These are phyloP conservation scores for Plantago elongata DNA, from an alignment of 257 asterid genomes.

Conservation along the genomic window DNA sequence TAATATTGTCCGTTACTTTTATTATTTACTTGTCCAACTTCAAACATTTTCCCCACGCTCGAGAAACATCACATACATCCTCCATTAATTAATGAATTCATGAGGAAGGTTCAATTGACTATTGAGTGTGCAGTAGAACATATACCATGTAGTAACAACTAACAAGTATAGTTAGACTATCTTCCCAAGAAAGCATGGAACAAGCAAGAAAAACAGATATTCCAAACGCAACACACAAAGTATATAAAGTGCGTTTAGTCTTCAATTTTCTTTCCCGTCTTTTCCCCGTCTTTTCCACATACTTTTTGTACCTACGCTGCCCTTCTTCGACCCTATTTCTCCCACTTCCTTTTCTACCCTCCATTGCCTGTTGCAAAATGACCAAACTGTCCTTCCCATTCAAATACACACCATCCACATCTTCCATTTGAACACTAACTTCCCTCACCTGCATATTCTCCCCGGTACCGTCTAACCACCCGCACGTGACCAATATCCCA, in stretches of 20 bases:
- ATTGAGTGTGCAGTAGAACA: too few relatives aligned
- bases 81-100: too few relatives aligned
- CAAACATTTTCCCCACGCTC: too few relatives aligned
- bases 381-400: constrained; percentile 80
- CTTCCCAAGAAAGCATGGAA: constrained; percentile 23
- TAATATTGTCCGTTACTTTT: too few relatives aligned
- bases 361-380: constrained; percentile 53
- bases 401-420: constrained; percentile 71
- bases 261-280: constrained; percentile 52
- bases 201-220: constrained; percentile 41
- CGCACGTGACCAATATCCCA: constrained; percentile 61
- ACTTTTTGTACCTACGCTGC: constrained; percentile 38
- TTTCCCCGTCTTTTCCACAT: constrained; percentile 48
- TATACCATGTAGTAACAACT: too few relatives aligned
- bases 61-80: too few relatives aligned
- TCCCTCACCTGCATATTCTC: constrained; percentile 67
- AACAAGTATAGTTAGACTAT: neutral
- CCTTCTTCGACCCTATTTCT: constrained; percentile 38
- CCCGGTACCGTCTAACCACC: constrained; percentile 45
- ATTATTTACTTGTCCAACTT: too few relatives aligned
- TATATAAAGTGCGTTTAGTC: constrained; percentile 57
- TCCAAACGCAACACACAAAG: constrained; percentile 55
- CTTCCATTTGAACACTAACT: constrained; percentile 72
- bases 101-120: too few relatives aligned
- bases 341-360: constrained; percentile 57